Percentiles rank a stretch among this genome's conserved stretches.
Evolutionary conservation across 148 eudicot species (phyloP).

Genomic region (Hydrangea macrophylla): DNA sequence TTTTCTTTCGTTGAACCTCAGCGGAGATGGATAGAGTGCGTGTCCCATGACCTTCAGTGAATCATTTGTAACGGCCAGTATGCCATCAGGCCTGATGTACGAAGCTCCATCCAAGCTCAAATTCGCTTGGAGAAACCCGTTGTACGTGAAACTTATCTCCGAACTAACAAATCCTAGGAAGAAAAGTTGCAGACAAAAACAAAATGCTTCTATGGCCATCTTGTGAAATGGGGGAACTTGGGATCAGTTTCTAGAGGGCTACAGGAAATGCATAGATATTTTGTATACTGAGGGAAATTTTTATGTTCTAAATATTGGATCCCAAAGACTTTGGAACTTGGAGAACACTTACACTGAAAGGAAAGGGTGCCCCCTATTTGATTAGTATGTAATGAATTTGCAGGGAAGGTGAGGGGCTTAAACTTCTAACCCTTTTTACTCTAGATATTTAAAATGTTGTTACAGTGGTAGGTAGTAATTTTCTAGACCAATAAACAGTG

Average conservation of each 20-base stretch:
- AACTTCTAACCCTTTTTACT: background rate
- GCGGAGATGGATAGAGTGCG: slow-evolving; percentile 18
- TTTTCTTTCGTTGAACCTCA: slow-evolving; percentile 6
- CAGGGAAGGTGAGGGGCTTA: background rate
- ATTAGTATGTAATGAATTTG: background rate
- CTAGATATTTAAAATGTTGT: background rate
- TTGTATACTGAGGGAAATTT: background rate
- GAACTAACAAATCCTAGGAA: slow-evolving; percentile 3
- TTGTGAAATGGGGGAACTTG: background rate
- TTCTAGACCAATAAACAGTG: no score
- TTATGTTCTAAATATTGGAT: background rate
- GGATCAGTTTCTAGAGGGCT: background rate
- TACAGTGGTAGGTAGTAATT: background rate
- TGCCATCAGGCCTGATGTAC: slow-evolving; percentile 12
- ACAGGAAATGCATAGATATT: background rate
- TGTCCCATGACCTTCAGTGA: slow-evolving; percentile 10
- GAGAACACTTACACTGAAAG: background rate
- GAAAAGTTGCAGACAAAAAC: slow-evolving; percentile 4
- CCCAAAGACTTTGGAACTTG: slow-evolving; percentile 3
- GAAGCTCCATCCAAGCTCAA: slow-evolving; percentile 18
- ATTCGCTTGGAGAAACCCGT: slow-evolving; percentile 17
- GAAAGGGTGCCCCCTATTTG: background rate
- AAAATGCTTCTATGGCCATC: slow-evolving; percentile 4
- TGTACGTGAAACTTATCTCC: slow-evolving; percentile 10
- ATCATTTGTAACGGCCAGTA: slow-evolving; percentile 1